Evolutionary conservation across 1,284 basidiomycete genomes (phyloP), one percentile per base, ranked within the genome.

Genomic region (Xerocomus minutiporus): DNA sequence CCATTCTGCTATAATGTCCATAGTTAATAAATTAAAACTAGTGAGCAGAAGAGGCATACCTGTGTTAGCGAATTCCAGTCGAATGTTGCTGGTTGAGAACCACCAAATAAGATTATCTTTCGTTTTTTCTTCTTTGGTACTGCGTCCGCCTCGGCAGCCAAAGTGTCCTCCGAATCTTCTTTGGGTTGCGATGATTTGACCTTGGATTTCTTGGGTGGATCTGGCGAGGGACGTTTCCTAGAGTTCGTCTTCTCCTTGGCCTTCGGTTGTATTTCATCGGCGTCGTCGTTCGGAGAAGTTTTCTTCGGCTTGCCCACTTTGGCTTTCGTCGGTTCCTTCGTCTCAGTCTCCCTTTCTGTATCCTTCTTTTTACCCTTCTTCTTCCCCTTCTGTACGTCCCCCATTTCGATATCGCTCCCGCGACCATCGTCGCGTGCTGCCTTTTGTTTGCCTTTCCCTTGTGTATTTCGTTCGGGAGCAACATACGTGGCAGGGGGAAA

Each of bases 31-130:
- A 23, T 13, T 26, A 11, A 17, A 8, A 13, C 23, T 1, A 2
- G 13, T 32, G n/a, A 35, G 1, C 5, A 39, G 43, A 49, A 32
- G 54, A 44, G 5, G 20, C 64, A 35, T 61, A 79, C 78, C 67
- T 71, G 64, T 45, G 64, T 58, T 48, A 72, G 41, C 31, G 62
- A 45, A 42, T 68, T 64, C 74, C 75, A 77, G 45, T 72, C 63
- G 53, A 80, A 75, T 13, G 73, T 66, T n/a, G 64, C 52, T 1
- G 74, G 63, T 53, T 75, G 72, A 48, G 73, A 65, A 36, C 67
- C 57, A 5, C 71, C 68, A 60, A 83, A 83, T 25, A 85, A 59
- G 55, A 79, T 82, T 56, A 86, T 79, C 66, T 79, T 83, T 59
- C 80, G 75, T 57, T 79, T 81, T 67, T 81, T 85, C 71, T 78